Evolutionary conservation across 2,329 filamentous ascomycete species (phyloP).

Genomic region (Aspergillus pseudoterreus): DNA sequence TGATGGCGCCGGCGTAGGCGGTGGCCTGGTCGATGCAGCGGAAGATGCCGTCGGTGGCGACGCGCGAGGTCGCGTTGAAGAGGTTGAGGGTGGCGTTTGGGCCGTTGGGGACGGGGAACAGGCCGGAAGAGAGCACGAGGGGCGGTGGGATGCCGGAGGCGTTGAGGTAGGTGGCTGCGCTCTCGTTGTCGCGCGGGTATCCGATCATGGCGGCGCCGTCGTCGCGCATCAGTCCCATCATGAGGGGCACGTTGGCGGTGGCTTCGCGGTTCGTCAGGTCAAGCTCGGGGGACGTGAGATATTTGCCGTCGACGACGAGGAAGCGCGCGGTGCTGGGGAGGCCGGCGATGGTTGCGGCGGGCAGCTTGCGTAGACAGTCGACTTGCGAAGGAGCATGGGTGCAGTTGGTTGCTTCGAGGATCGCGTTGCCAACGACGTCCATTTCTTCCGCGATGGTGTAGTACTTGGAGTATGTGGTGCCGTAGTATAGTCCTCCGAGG

Average conservation of each 20-base stretch:
- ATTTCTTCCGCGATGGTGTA: slow-evolving; percentile 54
- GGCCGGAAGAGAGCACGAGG: neutral
- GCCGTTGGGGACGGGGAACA: slow-evolving; percentile 40
- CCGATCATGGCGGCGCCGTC: slow-evolving; percentile 45
- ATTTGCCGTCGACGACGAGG: slow-evolving; percentile 3
- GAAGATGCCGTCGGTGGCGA: slow-evolving; percentile 58
- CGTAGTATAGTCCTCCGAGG: slow-evolving; percentile 56
- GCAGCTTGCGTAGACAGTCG: slow-evolving; percentile 1
- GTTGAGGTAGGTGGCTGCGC: slow-evolving; percentile 46
- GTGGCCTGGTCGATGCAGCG: slow-evolving; percentile 60
- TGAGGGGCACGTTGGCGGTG: slow-evolving; percentile 18
- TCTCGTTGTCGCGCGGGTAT: slow-evolving; percentile 40
- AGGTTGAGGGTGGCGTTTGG: slow-evolving; percentile 53
- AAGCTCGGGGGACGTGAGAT: slow-evolving; percentile 8
- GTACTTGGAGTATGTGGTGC: slow-evolving; percentile 57
- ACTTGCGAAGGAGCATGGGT: neutral
- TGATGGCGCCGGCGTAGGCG: slow-evolving; percentile 47
- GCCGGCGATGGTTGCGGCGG: neutral
- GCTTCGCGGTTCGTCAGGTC: slow-evolving; percentile 9
- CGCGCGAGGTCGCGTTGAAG: slow-evolving; percentile 53
- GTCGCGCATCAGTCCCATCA: slow-evolving; percentile 20
- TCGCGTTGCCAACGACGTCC: slow-evolving; percentile 46
- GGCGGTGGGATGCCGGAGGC: neutral
- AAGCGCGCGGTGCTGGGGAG: neutral
- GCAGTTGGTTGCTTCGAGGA: slow-evolving; percentile 42